A percentile compares a stretch with the other conserved stretches of the same genome.
Evolutionary conservation across 1,139 yeast species (phyloP).

Genomic region (Candida sanyaensis): DNA sequence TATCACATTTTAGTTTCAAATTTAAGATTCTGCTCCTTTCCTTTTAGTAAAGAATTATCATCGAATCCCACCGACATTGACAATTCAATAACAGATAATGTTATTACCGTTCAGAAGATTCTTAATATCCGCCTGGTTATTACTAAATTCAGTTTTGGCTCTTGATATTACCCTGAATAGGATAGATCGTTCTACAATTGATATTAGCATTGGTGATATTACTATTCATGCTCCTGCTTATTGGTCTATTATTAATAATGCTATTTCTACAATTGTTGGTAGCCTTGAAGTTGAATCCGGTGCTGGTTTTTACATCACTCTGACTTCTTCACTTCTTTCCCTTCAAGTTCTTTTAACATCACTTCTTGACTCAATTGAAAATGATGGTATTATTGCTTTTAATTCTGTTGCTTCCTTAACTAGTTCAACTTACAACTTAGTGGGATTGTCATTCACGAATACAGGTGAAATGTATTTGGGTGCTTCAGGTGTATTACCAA

Average conservation of each 20-base stretch:
- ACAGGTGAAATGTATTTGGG: constrained; percentile 31
- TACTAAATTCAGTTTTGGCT: neutral
- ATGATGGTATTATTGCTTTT: constrained; percentile 26
- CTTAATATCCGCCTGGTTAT: neutral
- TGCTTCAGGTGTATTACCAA: constrained; percentile 22
- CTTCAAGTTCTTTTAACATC: constrained; percentile 15
- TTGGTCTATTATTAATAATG: constrained; percentile 36
- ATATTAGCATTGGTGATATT: constrained; percentile 20
- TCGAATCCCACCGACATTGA: too few species aligned
- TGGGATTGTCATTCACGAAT: constrained; percentile 23
- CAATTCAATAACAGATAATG: neutral
- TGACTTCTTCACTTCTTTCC: constrained; percentile 7
- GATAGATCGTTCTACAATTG: constrained; percentile 20
- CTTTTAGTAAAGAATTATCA: too few species aligned
- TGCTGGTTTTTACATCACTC: constrained; percentile 24
- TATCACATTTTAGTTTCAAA: too few species aligned
- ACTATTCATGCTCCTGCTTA: constrained; percentile 28
- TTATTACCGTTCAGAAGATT: neutral
- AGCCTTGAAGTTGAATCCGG: constrained; percentile 18
- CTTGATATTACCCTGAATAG: constrained; percentile 6
- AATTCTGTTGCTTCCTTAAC: constrained; percentile 20
- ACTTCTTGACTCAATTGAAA: constrained; percentile 18
- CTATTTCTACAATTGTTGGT: constrained; percentile 25
- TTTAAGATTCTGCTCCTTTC: too few species aligned
- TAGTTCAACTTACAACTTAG: constrained; percentile 22